Base-by-base conservation (phyloP, 2,329 filamentous ascomycete genomes). In the Dothiorella sarmentorum region DNA sequence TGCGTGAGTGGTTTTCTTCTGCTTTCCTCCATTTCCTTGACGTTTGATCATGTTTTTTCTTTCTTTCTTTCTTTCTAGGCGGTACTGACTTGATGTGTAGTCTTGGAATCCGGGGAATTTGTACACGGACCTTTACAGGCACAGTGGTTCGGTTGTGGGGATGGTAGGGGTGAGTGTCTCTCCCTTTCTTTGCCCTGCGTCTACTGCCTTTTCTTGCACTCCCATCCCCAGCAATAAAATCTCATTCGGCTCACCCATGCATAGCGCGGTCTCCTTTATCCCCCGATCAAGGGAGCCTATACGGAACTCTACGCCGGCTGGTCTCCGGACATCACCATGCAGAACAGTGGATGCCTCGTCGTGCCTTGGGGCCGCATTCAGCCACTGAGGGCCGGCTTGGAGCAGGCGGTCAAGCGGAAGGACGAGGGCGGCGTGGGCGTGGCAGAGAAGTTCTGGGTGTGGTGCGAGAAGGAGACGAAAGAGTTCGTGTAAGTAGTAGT, bases 291-390 rank as follows among this genome's bases (percentile, higher is more conserved):
- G 10, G 58, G 58, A 15, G 58, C 58, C 5, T 60, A 57, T 22
- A 57, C 53, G 7, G 58, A 60, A 52, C 52, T 60, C 10, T 60
- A 57, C 22, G 58, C 58, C 9, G 58, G 58, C 18, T 60, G 58
- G 58, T 57, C 51, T 20, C 43, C 51, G 15, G 52, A 57, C 3
- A 42, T 60, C 11, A 31, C 11, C 13, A 11, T 47, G 10, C 71
- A 73, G 53, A 43, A 58, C 9, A 52, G 45, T 37, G 56, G 56
- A 0, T 74, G 73, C 3, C 71, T 71, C 44, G 61, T 81, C 38
- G 68, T 77, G 52, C 78, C 79, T 2, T 82, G 79, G 79, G 79
- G 79, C 17, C 64, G 72, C 18, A 63, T 61, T 67, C 73, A 38
- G 64, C 44, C 42, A 24, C 68, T 74, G n/a, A 65, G 71, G 17